Percentiles rank a stretch among this genome's conserved stretches.
These are phyloP conservation scores for Phytophthora ramorum DNA, from an alignment of 352 stramenopile genomes.

Conservation along the genomic window DNA sequence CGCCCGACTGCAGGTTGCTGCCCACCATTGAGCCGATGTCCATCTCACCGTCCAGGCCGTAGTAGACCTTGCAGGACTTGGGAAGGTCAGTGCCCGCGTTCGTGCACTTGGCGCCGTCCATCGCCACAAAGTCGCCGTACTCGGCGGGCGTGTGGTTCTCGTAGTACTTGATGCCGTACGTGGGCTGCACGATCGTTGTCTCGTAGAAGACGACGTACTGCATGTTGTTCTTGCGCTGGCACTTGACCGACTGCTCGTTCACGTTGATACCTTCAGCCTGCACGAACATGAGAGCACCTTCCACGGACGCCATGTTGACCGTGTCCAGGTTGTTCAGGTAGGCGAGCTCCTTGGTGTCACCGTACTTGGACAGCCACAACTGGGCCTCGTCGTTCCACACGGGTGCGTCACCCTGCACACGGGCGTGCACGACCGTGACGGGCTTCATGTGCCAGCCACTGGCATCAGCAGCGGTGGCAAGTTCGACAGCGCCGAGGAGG, in stretches of 20 bases:
- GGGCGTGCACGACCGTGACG: slow-evolving; percentile 62
- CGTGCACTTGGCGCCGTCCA: slow-evolving; percentile 73
- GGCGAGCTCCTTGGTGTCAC: slow-evolving; percentile 40
- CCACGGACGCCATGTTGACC: slow-evolving; percentile 67
- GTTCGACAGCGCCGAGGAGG: slow-evolving; percentile 10
- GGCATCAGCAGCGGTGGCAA: slow-evolving; percentile 3
- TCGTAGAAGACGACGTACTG: slow-evolving; percentile 79
- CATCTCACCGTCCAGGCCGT: slow-evolving; percentile 49
- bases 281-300: slow-evolving; percentile 74
- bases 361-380: slow-evolving; percentile 51
- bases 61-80: slow-evolving; percentile 54
- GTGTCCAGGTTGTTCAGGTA: slow-evolving; percentile 61
- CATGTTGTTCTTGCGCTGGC: slow-evolving; percentile 77
- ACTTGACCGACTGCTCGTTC: slow-evolving; percentile 56
- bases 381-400: slow-evolving; percentile 43
- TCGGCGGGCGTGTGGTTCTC: slow-evolving; percentile 43
- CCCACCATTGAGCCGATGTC: slow-evolving; percentile 62
- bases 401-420: slow-evolving; percentile 58
- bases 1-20: slow-evolving; percentile 43
- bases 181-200: slow-evolving; percentile 69
- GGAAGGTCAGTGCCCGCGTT: slow-evolving; percentile 39
- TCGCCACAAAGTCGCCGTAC: slow-evolving; percentile 65
- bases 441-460: slow-evolving; percentile 53
- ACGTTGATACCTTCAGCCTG: slow-evolving; percentile 73
- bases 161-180: slow-evolving; percentile 56